Percentiles rank a stretch among this genome's conserved stretches.
Evolutionary conservation across 805 yeast species (phyloP).

Genomic region (Maudiozyma serrabonitensis): DNA sequence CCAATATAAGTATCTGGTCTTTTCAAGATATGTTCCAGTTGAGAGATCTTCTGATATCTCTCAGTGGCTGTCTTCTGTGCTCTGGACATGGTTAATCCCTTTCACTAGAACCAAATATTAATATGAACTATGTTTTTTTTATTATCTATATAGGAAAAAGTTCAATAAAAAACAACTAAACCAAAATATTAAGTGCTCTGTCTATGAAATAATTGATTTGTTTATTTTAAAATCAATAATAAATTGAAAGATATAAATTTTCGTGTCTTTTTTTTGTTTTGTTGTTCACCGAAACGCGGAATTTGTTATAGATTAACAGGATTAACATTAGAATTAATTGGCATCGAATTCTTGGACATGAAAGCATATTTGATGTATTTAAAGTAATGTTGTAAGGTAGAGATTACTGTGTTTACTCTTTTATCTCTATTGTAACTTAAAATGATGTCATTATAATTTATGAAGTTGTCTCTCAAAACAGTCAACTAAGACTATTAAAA

Average conservation of each 20-base stretch:
- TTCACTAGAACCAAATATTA: neutral
- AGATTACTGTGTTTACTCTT: too few relatives aligned
- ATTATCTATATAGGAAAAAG: too few relatives aligned
- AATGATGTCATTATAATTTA: too few relatives aligned
- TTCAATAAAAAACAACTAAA: neutral
- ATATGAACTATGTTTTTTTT: neutral
- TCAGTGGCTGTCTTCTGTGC: slow-evolving; percentile 42
- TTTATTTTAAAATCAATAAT: neutral
- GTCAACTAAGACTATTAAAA: too few relatives aligned
- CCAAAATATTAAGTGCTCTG: too few relatives aligned
- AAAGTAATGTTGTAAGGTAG: too few relatives aligned
- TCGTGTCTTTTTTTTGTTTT: neutral
- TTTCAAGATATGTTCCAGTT: slow-evolving; percentile 88
- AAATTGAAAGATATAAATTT: neutral
- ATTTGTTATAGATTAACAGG: too few relatives aligned
- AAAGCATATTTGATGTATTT: too few relatives aligned
- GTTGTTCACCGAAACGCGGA: neutral
- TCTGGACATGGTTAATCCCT: slow-evolving; percentile 4
- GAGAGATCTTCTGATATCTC: slow-evolving; percentile 88
- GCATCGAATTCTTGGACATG: too few relatives aligned
- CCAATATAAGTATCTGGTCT: slow-evolving; percentile 98
- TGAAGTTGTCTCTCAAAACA: too few relatives aligned
- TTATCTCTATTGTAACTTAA: too few relatives aligned
- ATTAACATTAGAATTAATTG: too few relatives aligned
- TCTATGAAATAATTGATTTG: neutral